Evolutionary conservation across 495 filamentous ascomycete genomes (phyloP), one percentile per base, ranked within the genome.

Genomic region (Penicillium pancosmium): DNA sequence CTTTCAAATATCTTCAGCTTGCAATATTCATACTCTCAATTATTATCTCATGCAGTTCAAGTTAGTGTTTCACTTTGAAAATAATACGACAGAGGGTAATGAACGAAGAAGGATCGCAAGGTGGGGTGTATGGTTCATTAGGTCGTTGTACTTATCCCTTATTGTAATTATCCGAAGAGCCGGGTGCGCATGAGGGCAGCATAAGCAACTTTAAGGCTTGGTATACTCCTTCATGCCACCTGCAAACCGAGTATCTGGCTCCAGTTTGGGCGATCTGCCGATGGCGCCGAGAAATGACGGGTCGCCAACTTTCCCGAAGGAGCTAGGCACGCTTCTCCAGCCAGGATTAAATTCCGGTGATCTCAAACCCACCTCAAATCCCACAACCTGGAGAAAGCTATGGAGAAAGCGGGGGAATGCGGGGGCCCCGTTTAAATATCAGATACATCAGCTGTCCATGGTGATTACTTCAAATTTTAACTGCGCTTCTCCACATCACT

Each of bases 271-370:
- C 36, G 35, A 59, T 34, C n/a, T 52, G 49, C 56, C 50, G 50
- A 54, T 33, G 15, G 15, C 43, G 50, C 50, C 40, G 21, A 53
- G 27, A 40, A 38, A 41, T 44, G 41, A 9, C 49, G 50, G 43
- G 41, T 59, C 50, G 56, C 27, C 19, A 59, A 50, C n/a, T 49
- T 53, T 11, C 56, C 50, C 41, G 33, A 59, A 59, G 7, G 1
- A 47, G 48, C 13, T 19, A 44, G 40, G 25, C 21, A 55, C 12
- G 6, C 9, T 31, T 34, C 9, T 34, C 16, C 19, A 36, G 16
- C n/a, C 13, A 54, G 41, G 19, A 25, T 8, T 34, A 40, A 41
- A 41, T 23, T 23, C 5, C 34, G 35, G 51, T 12, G 41, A 18
- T 9, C n/a, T 19, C 16, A 13, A 13, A 5, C 36, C 35, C 3